Evolutionary conservation across 805 yeast genomes (phyloP).

Genomic region (Metahyphopichia silvanorum): DNA sequence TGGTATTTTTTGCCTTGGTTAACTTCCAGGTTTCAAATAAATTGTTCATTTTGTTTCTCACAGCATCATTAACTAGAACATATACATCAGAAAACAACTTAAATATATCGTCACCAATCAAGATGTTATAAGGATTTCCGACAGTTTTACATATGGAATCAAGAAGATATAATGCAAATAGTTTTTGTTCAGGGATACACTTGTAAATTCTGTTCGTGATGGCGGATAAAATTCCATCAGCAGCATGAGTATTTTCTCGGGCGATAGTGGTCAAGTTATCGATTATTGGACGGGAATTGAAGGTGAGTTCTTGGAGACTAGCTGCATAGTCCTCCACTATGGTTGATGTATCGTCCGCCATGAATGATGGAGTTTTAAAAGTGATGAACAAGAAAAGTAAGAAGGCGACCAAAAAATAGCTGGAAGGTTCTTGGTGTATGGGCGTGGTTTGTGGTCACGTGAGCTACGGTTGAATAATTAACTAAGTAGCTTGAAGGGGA

Average conservation of each 20-base stretch:
- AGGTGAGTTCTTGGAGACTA: conserved; percentile 73
- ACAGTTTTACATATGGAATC: conserved; percentile 91
- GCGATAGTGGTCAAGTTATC: conserved; percentile 82
- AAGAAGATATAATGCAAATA: conserved; percentile 77
- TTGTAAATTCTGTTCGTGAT: conserved; percentile 71
- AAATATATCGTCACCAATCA: conserved; percentile 69
- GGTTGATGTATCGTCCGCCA: conserved; percentile 1
- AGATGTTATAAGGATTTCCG: conserved; percentile 83
- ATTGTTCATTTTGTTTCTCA: conserved; percentile 68
- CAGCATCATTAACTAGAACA: conserved; percentile 71
- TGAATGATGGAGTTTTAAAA: too few species aligned
- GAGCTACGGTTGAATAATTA: too few species aligned
- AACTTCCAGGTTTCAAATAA: conserved; percentile 87
- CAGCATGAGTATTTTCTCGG: conserved; percentile 74
- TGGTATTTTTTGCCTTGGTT: conserved; percentile 56
- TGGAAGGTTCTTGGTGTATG: too few species aligned
- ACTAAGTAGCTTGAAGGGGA: too few species aligned
- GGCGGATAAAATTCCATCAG: conserved; percentile 73
- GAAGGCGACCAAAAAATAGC: too few species aligned
- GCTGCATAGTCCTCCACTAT: conserved; percentile 57
- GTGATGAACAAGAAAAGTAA: too few species aligned
- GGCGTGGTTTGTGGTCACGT: too few species aligned
- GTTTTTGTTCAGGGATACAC: conserved; percentile 79
- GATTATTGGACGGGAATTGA: conserved; percentile 88
- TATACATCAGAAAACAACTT: conserved; percentile 73